Percentiles rank a stretch among this genome's conserved stretches.
Conservation (phyloP, 805 yeast genomes). For the Ogataea methanolica region DNA sequence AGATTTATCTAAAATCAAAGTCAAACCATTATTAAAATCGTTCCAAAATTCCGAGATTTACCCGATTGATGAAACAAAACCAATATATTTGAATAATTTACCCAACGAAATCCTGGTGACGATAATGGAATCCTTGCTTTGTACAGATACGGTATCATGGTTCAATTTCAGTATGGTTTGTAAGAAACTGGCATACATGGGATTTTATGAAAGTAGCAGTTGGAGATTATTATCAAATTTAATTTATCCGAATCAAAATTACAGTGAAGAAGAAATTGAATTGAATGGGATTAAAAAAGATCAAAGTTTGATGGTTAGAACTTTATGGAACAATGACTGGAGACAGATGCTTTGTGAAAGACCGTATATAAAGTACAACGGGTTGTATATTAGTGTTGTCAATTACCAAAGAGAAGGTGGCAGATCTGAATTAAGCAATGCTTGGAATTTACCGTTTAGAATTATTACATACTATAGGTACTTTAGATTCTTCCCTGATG, state of each 20-base stretch:
- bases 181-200: slow-evolving; percentile 48
- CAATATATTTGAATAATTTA: slow-evolving; percentile 39
- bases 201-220: slow-evolving; percentile 45
- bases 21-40: slow-evolving; percentile 34
- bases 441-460: slow-evolving; percentile 73
- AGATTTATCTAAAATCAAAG: slow-evolving; percentile 41
- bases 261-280: slow-evolving; percentile 39
- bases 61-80: slow-evolving; percentile 29
- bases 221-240: slow-evolving; percentile 49
- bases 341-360: slow-evolving; percentile 52
- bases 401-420: slow-evolving; percentile 84
- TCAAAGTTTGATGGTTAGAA: slow-evolving; percentile 32
- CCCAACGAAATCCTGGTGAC: slow-evolving; percentile 57
- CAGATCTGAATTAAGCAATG: slow-evolving; percentile 54
- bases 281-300: slow-evolving; percentile 33
- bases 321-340: slow-evolving; percentile 41
- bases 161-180: slow-evolving; percentile 57
- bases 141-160: slow-evolving; percentile 58
- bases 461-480: slow-evolving; percentile 88
- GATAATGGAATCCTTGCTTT: slow-evolving; percentile 44
- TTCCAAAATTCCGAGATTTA: slow-evolving; percentile 28
- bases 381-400: slow-evolving; percentile 81
- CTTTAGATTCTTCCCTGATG: slow-evolving; percentile 74
- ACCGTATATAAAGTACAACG: slow-evolving; percentile 76
- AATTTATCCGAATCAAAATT: slow-evolving; percentile 51